Conservation (phyloP, 1,284 basidiomycete genomes). For the Tilletia walkeri region DNA sequence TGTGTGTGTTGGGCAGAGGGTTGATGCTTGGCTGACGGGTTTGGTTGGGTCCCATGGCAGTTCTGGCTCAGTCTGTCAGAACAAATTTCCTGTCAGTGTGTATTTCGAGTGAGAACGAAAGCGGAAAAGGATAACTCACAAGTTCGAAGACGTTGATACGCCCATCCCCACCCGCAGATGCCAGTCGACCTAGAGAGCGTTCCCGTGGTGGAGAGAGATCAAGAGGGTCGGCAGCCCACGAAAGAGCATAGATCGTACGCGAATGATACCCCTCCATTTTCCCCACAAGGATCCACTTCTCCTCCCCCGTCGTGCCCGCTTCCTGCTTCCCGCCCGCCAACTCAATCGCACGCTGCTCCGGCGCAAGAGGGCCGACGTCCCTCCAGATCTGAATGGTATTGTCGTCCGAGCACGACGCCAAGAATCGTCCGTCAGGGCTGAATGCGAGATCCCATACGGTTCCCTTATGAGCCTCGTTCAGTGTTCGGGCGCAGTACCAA, state of each 20-base stretch:
- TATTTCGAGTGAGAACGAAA: neutral
- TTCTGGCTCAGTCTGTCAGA: conserved; percentile 24
- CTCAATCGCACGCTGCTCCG: conserved; percentile 34
- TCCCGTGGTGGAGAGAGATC: conserved; percentile 27
- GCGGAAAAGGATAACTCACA: conserved; percentile 36
- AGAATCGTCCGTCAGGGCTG: conserved; percentile 74
- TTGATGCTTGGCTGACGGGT: conserved; percentile 34
- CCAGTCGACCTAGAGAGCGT: conserved; percentile 67
- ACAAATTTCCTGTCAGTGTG: conserved; percentile 1
- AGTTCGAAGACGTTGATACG: conserved; percentile 72
- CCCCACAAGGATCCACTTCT: conserved; percentile 55
- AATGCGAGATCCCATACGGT: conserved; percentile 88
- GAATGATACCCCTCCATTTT: conserved; percentile 61
- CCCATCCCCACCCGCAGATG: conserved; percentile 75
- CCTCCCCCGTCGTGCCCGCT: conserved; percentile 48
- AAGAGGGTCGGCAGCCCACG: conserved; percentile 63
- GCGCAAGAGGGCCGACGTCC: conserved; percentile 28
- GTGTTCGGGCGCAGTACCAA: conserved; percentile 83
- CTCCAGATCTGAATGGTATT: conserved; percentile 65
- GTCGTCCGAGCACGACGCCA: conserved; percentile 79
- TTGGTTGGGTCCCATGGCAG: conserved; percentile 43
- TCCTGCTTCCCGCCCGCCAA: conserved; percentile 34
- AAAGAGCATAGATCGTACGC: conserved; percentile 74
- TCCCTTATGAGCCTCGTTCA: conserved; percentile 67
- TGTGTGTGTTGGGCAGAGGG: conserved; percentile 29